Base-by-base conservation (phyloP, 331 rosid species). In the Pyracantha coccinea region DNA sequence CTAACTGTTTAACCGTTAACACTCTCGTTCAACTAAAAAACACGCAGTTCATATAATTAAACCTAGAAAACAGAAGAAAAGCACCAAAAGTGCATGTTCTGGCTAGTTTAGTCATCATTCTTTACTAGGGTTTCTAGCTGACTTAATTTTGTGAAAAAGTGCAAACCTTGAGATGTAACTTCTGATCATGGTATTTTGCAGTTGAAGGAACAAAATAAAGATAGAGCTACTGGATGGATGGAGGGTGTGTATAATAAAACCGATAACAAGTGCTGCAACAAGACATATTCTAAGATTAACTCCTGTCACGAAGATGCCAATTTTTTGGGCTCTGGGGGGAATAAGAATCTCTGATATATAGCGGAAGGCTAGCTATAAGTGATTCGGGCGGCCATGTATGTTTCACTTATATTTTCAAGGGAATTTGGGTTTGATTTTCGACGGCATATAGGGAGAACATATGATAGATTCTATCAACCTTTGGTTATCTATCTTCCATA, bases 381-480 rank as follows among this genome's bases (percentile, higher is more conserved):
- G 29, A 20, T 53, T 19, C n/a, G 59, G 8, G 5, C 27, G 61
- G 23, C 27, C 25, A 8, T 1, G 11, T n/a, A 55, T 55, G 59
- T n/a, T 53, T 53, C 59, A 0, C 24, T 53, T 3, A 53, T 19
- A 2, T 7, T 53, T 53, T 53, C 59, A 1, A 19, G 59, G 59
- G 58, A n/a, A 52, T 17, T 4, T 55, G 61, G 61, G 25, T 33
- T 59, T 71, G 58, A 59, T 73, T 73, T 73, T 23, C 1, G 17
- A 66, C 77, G 68, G 61, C 77, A 59, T 24, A 59, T 12, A 16
- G 31, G 57, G 45, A 73, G 77, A 73, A 60, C 27, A 73, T 60
- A 24, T 74, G 50, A 74, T 19, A 45, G 8, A 73, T 73, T 73
- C 77, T 67, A 45, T 73, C 59, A 45, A 33, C 15, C 62, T 69